Evolutionary conservation across 2,329 filamentous ascomycete species (phyloP).

Genomic region (Aquanectria penicillioides): DNA sequence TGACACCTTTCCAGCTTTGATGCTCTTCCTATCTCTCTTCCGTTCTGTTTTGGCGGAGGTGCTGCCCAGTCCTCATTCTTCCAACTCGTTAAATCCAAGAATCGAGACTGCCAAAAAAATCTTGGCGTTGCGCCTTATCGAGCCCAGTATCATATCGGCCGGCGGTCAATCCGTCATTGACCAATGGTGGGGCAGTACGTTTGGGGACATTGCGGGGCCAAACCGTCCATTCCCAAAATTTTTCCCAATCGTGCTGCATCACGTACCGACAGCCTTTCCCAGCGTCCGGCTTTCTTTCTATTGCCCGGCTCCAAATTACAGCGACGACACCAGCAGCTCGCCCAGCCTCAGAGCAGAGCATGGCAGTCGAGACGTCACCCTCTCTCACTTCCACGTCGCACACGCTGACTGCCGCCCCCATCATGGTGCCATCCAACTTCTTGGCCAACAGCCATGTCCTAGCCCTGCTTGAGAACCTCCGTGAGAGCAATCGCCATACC

Average conservation of each 20-base stretch:
- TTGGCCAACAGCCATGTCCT: conserved; percentile 50
- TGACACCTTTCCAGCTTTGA: background rate
- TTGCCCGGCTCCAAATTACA: conserved; percentile 13
- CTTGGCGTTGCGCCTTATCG: no score
- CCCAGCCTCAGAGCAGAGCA: conserved; percentile 37
- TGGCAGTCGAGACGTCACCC: conserved; percentile 60
- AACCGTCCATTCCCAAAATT: conserved; percentile 36
- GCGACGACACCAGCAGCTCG: conserved; percentile 23
- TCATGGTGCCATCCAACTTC: conserved; percentile 53
- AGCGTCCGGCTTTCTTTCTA: conserved; percentile 26
- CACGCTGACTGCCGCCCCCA: conserved; percentile 65
- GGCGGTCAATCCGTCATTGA: conserved; percentile 22
- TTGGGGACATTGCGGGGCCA: conserved; percentile 34
- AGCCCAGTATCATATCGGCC: no score
- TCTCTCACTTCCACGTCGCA: conserved; percentile 73
- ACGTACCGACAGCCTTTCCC: no score
- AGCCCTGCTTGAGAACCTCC: conserved; percentile 67
- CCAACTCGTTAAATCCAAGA: background rate
- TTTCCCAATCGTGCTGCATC: conserved; percentile 30
- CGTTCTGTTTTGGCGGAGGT: no score
- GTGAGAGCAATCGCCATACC: conserved; percentile 69
- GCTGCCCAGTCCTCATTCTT: no score
- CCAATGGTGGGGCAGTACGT: conserved; percentile 27
- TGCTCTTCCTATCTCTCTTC: no score
- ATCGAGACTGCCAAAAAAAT: no score